phyloP scores from a whole-genome alignment of 768 basidiomycete species.

The Sporobolomyces roseus region DNA sequence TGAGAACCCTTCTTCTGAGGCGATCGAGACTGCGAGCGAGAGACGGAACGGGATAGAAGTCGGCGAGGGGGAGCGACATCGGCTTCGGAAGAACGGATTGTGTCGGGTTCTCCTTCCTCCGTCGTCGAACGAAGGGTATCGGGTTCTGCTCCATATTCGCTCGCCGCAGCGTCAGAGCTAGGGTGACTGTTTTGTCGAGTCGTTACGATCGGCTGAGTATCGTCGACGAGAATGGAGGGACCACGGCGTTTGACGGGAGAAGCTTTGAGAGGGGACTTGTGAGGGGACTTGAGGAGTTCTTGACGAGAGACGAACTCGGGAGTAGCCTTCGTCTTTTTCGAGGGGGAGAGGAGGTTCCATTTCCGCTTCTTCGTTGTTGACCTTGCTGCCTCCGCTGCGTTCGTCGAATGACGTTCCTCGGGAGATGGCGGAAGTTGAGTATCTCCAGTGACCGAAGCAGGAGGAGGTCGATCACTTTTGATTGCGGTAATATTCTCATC shows the following conservation, averaged over 20 bases:
- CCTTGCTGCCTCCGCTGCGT: neutral
- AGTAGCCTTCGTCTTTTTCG: too few relatives aligned
- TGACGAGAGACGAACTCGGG: too few relatives aligned
- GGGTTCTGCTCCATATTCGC: slow-evolving; percentile 19
- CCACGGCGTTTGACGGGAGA: neutral
- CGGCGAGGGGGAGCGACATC: neutral
- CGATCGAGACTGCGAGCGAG: neutral
- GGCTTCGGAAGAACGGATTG: neutral
- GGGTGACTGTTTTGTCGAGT: neutral
- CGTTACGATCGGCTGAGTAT: neutral
- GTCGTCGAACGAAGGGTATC: slow-evolving; percentile 20
- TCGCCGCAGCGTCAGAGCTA: neutral
- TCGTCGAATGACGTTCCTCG: neutral
- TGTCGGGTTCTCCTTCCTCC: slow-evolving; percentile 5
- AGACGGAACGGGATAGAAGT: neutral
- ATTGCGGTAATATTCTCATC: too few relatives aligned
- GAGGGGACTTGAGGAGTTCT: neutral
- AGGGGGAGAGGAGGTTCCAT: slow-evolving; percentile 34
- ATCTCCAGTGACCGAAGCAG: neutral
- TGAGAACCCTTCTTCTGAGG: neutral
- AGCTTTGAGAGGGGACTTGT: neutral
- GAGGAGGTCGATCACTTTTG: neutral
- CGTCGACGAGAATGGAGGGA: slow-evolving; percentile 10
- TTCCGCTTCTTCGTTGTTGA: slow-evolving; percentile 4
- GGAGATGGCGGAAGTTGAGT: slow-evolving; percentile 1